Conservation (phyloP, 441 rosid species). For the Erodium chrysanthum region DNA sequence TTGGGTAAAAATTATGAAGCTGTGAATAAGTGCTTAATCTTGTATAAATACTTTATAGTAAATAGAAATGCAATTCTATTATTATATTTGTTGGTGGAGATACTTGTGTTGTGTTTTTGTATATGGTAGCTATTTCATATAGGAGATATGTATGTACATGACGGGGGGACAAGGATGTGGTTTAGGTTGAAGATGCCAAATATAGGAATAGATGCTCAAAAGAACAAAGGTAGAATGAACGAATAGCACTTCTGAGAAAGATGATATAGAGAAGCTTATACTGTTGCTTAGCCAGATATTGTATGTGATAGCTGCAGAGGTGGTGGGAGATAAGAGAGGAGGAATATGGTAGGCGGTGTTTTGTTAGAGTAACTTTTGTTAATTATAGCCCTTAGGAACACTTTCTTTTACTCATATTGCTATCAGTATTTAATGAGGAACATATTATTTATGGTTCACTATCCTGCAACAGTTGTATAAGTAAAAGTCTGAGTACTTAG, state of each 20-base stretch:
- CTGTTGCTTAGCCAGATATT: too few relatives aligned
- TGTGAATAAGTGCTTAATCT: neutral
- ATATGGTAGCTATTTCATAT: neutral
- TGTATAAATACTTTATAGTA: too few relatives aligned
- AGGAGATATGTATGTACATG: neutral
- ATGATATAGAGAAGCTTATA: neutral
- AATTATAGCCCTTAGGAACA: neutral
- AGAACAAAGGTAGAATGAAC: neutral
- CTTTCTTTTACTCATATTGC: neutral
- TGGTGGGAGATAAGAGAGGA: neutral
- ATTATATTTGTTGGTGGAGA: too few relatives aligned
- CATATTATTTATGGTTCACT: neutral
- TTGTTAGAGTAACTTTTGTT: neutral
- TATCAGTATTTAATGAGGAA: neutral
- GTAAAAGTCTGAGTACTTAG: conserved; percentile 4
- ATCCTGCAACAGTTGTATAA: neutral
- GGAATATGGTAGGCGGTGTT: neutral
- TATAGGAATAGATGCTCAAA: neutral
- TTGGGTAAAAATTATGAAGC: neutral
- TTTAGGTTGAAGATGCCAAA: neutral
- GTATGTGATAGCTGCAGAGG: too few relatives aligned
- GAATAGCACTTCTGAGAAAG: neutral
- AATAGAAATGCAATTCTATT: too few relatives aligned
- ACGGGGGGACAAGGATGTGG: neutral
- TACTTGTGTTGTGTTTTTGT: neutral